Conservation (phyloP, 495 filamentous ascomycete genomes). For the Annulohypoxylon moriforme region DNA sequence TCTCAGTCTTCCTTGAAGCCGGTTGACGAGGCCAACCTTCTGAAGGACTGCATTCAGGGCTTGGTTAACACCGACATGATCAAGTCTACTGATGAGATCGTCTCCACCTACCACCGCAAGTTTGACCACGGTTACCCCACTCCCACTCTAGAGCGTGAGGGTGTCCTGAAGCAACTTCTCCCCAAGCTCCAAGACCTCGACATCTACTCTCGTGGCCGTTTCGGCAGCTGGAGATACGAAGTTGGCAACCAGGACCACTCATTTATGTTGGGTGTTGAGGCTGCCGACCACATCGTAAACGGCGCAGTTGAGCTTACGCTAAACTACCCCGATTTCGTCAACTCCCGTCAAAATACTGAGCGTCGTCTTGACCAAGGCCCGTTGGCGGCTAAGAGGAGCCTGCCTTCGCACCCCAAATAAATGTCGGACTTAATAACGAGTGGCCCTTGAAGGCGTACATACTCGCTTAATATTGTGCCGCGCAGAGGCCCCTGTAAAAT, state of each 20-base stretch:
- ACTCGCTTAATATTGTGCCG: conserved; percentile 22
- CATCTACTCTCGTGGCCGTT: conserved; percentile 96
- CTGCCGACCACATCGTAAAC: conserved; percentile 93
- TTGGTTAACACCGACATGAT: conserved; percentile 98
- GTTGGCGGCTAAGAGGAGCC: conserved; percentile 48
- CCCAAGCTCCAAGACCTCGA: conserved; percentile 89
- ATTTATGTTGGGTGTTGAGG: conserved; percentile 99
- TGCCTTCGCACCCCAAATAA: conserved; percentile 33
- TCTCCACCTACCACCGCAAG: conserved; percentile 97
- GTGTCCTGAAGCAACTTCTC: conserved; percentile 89
- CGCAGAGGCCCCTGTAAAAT: neutral
- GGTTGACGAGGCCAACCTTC: conserved; percentile 82
- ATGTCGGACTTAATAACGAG: neutral
- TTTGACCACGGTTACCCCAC: conserved; percentile 99
- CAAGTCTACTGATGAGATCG: conserved; percentile 88
- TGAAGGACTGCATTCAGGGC: conserved; percentile 92
- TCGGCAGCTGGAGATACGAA: conserved; percentile 98
- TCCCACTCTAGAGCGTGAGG: conserved; percentile 93
- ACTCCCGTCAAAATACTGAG: conserved; percentile 87
- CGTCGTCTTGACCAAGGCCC: conserved; percentile 81
- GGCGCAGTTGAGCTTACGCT: conserved; percentile 95
- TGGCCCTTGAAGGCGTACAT: conserved; percentile 1
- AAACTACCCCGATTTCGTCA: conserved; percentile 99
- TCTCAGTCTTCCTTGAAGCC: conserved; percentile 97
- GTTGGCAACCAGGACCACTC: conserved; percentile 95